Evolutionary conservation across 106 monocot genomes (phyloP), one percentile per base, ranked within the genome.

Genomic region (Acanthochlamys bracteata): DNA sequence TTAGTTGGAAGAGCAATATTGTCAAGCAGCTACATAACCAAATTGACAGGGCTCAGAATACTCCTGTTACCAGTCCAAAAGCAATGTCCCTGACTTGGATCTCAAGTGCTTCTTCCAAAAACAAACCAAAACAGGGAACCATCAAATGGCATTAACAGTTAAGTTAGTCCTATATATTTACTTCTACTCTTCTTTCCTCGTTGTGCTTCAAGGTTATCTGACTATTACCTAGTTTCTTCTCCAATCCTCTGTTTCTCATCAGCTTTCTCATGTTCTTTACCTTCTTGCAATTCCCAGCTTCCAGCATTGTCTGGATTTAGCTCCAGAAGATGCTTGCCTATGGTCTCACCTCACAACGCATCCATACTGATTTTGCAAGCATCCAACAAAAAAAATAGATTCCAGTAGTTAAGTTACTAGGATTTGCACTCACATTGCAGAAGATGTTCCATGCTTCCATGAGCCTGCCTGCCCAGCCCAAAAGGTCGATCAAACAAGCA

Each of bases 381-480:
- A 62, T 79, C 78, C 41, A 83, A 52, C 83, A 83, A 79, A 25
- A 67, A 12, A 76, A 66, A 25, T 78, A 79, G 22, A 83, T 61
- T n/a, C 65, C 64, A 65, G 25, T 60, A 23, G 59, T 59, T 53
- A 61, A 53, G 16, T 54, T 61, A 42, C 33, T 33, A 10, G 16
- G 7, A n/a, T 10, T 53, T 41, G 20, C 63, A 41, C 40, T 55
- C 39, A 79, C 21, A 66, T 53, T 21, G 55, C 66, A 53, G 20
- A 72, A 76, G 7, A 79, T 15, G 33, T 73, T 39, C 83, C 83
- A 83, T 20, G 83, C 79, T 72, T 83, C 83, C 40, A 73, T 75
- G 9, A 76, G 62, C 70, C 10, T 75, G 20, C 75, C 75, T 8
- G 72, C 83, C 27, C 79, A 58, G 42, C 83, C 79, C 46, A 79